A percentile compares a stretch with the other conserved stretches of the same genome.
These are phyloP conservation scores for Pyrenula massariospora DNA, from an alignment of 495 filamentous ascomycete species.

Conservation along the genomic window DNA sequence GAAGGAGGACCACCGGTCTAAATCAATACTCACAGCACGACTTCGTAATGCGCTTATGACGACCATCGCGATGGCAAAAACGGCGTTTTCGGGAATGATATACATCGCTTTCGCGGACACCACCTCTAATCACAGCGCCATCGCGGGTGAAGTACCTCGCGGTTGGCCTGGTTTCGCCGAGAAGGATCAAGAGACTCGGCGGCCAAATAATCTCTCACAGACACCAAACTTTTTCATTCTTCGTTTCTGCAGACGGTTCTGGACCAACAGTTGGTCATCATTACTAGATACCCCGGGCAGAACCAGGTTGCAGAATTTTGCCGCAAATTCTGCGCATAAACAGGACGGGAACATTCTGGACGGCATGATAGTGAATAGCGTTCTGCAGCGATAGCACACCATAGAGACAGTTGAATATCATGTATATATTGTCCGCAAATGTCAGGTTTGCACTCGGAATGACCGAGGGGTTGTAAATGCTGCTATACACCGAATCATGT, in stretches of 20 bases:
- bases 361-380: neutral
- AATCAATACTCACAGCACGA: neutral
- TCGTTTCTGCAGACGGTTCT: neutral
- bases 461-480: too few species aligned
- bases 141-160: too few species aligned
- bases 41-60: neutral
- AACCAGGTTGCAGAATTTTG: neutral
- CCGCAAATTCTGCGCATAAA: neutral
- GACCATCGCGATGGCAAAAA: neutral
- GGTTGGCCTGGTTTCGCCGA: too few species aligned
- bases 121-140: too few species aligned
- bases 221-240: neutral
- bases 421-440: neutral
- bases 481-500: too few species aligned
- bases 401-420: neutral
- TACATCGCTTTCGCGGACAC: neutral
- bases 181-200: neutral
- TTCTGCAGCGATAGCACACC: neutral
- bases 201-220: too few species aligned
- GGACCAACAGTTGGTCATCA: neutral
- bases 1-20: neutral
- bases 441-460: too few species aligned
- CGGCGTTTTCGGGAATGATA: neutral
- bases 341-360: neutral
- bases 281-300: neutral